A percentile compares a stretch with the other conserved stretches of the same genome.
Evolutionary conservation across 75 land plant species (phyloP).

Genomic region (Chamaecyparis obtusa): DNA sequence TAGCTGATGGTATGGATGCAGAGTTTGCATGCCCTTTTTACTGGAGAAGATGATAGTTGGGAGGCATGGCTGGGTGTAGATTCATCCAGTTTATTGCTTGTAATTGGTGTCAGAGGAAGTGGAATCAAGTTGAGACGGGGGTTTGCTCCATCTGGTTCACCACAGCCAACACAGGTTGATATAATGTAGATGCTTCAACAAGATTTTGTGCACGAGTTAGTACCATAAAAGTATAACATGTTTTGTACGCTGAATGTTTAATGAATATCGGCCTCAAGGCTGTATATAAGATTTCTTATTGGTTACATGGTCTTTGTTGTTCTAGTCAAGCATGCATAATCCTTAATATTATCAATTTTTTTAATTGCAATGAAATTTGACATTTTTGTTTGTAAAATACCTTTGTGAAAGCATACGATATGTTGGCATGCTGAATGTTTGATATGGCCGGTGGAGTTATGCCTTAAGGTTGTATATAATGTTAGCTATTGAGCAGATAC

Average conservation of each 20-base stretch:
- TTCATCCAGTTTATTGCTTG: constrained; percentile 60
- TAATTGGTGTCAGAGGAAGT: constrained; percentile 57
- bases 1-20: constrained; percentile 21
- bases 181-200: neutral
- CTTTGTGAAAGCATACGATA: neutral
- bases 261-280: neutral
- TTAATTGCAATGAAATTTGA: neutral
- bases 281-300: neutral
- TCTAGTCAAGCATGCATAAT: neutral
- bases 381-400: neutral
- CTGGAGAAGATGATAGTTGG: constrained; percentile 97
- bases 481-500: neutral
- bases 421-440: neutral
- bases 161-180: constrained; percentile 83
- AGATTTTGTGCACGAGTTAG: neutral
- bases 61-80: constrained; percentile 86
- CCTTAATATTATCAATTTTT: neutral
- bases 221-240: neutral
- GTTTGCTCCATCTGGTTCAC: constrained; percentile 61
- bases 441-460: neutral
- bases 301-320: neutral
- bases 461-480: neutral
- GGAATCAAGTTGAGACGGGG: constrained; percentile 88
- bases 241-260: neutral
- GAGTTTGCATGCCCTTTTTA: constrained; percentile 97